These are phyloP conservation scores for Purpureocillium lavendulum DNA, from an alignment of 2,329 filamentous ascomycete species.

Conservation along the genomic window DNA sequence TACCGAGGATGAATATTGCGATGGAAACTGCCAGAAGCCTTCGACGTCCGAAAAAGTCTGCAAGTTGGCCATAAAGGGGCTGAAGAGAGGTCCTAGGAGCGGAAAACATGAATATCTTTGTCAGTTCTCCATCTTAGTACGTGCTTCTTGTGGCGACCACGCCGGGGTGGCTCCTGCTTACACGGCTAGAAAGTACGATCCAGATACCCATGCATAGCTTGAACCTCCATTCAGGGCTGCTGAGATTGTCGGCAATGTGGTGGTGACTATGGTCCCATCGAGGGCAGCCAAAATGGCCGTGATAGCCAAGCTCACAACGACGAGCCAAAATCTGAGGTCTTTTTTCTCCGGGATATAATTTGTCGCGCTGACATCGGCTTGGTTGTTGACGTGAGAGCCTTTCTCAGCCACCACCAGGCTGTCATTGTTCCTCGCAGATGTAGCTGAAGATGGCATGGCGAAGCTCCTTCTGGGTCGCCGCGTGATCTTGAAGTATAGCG, in stretches of 20 bases:
- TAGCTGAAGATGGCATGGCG: too few relatives aligned
- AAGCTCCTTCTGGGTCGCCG: too few relatives aligned
- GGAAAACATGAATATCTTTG: too few relatives aligned
- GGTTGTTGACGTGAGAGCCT: too few relatives aligned
- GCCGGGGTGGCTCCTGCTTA: too few relatives aligned
- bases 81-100: too few relatives aligned
- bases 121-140: too few relatives aligned
- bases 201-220: slow-evolving; percentile 3
- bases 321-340: slow-evolving; percentile 3
- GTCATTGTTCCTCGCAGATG: too few relatives aligned
- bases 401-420: too few relatives aligned
- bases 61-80: slow-evolving; percentile 40
- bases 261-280: slow-evolving; percentile 47
- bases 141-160: too few relatives aligned
- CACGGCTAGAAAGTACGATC: slow-evolving; percentile 2
- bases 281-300: slow-evolving; percentile 29
- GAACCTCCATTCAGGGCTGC: slow-evolving; percentile 1
- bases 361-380: too few relatives aligned
- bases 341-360: background rate
- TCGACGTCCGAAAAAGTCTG: slow-evolving; percentile 44
- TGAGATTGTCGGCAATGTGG: slow-evolving; percentile 40
- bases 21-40: slow-evolving; percentile 18
- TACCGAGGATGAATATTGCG: slow-evolving; percentile 41
- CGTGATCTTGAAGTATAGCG: too few relatives aligned
- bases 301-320: slow-evolving; percentile 10